Conservation (phyloP, 345 rosid genomes). For the Camelina neglecta region DNA sequence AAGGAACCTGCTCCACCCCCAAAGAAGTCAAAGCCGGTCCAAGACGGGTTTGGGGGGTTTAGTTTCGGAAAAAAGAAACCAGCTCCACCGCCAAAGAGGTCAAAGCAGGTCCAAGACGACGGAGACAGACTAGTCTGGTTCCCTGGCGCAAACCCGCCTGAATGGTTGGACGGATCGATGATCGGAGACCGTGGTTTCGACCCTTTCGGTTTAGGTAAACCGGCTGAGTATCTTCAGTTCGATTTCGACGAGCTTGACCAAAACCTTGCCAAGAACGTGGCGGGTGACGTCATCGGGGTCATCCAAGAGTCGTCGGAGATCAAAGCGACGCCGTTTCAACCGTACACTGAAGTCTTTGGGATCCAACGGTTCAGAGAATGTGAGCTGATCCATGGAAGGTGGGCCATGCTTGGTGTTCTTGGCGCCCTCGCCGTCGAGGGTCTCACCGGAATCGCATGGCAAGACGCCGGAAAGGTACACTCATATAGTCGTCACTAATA, state of each 20-base stretch:
- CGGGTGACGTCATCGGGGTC: constrained; percentile 69
- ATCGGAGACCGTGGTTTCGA: constrained; percentile 91
- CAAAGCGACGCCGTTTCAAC: constrained; percentile 85
- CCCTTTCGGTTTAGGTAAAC: constrained; percentile 82
- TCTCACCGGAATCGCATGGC: constrained; percentile 76
- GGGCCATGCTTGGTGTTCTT: constrained; percentile 89
- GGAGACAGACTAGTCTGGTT: constrained; percentile 72
- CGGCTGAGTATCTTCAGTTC: constrained; percentile 88
- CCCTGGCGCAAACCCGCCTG: constrained; percentile 71
- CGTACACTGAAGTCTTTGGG: constrained; percentile 84
- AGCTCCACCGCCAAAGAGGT: constrained; percentile 43
- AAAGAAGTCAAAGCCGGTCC: too few species aligned
- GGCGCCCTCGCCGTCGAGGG: constrained; percentile 75
- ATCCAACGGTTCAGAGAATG: constrained; percentile 90
- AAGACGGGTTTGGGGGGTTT: constrained; percentile 38
- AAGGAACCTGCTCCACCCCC: too few species aligned
- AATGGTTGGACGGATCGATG: constrained; percentile 84
- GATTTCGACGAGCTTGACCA: constrained; percentile 84
- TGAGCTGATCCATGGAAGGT: constrained; percentile 86
- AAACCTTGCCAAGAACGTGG: constrained; percentile 83
- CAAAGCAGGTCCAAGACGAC: constrained; percentile 39
- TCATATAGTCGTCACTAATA: not conserved
- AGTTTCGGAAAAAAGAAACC: constrained; percentile 54
- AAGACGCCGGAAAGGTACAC: constrained; percentile 74
- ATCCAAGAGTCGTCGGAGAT: constrained; percentile 55